Evolutionary conservation across 2,329 filamentous ascomycete genomes (phyloP), one percentile per base, ranked within the genome.

Genomic region (Trichoderma endophyticum): DNA sequence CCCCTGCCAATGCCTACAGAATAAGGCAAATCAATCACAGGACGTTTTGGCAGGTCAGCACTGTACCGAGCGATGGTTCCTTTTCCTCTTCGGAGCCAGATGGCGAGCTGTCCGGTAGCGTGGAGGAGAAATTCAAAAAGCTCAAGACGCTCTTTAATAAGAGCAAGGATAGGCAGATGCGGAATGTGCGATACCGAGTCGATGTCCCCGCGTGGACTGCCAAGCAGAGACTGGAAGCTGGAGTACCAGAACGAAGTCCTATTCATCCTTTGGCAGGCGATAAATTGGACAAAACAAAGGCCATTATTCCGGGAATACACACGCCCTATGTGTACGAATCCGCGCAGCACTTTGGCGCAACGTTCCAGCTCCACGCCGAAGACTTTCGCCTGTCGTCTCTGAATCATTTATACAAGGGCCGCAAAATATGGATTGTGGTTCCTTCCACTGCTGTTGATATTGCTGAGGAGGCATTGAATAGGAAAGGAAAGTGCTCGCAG

Each of bases 261-360:
- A 81, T 83, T 30, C 78, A 82, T 64, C 81, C 81, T 9, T 70
- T 83, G 30, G 78, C 78, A 28, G 81, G 81, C 32, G 81, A 83
- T 75, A 78, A 78, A 59, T 74, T 83, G 54, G 80, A 83, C 70
- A 71, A 75, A 48, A 83, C 81, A 8, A 81, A 77, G 69, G 81
- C 81, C 64, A 77, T 82, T 39, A 82, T 83, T 6, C 81, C 81
- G 1, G 81, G 81, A 54, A 82, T 83, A 12, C 81, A 83, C 68
- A 83, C 81, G 3, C 81, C 81, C 3, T 83, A 83, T 65, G 81
- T 83, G 3, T 83, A 83, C 71, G 81, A 83, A 72, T 82, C 81
- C 18, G 81, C 79, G 0, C 77, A 80, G 30, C 71, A 80, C 68
- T 83, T 83, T 62, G 81, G 81, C 6, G 81, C 81, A 8, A 82